phyloP scores from a whole-genome alignment of 164 flowering plant genomes.

The Dillenia turbinata region DNA sequence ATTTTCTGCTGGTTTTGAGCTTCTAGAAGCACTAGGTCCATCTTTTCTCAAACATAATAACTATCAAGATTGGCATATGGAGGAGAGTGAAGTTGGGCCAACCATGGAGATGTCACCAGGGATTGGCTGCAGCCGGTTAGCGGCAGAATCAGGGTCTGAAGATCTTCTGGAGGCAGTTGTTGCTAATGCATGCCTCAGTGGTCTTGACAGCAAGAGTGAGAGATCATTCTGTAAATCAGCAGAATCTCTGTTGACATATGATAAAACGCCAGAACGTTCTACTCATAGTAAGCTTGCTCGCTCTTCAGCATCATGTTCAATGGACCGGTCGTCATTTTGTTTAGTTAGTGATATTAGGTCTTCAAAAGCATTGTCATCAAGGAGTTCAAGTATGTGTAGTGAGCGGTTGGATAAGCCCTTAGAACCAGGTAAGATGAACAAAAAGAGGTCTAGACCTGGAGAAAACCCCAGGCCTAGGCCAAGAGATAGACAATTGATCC shows the following conservation, averaged over 20 bases:
- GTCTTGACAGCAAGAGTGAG: conserved; percentile 28
- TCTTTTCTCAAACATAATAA: conserved; percentile 31
- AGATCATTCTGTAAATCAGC: conserved; percentile 29
- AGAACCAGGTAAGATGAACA: conserved; percentile 40
- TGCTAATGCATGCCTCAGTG: conserved; percentile 34
- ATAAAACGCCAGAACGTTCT: conserved; percentile 32
- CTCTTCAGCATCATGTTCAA: conserved; percentile 31
- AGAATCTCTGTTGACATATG: conserved; percentile 42
- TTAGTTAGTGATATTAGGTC: conserved; percentile 28
- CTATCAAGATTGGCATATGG: conserved; percentile 22
- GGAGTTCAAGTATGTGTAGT: conserved; percentile 43
- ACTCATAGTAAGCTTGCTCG: conserved; percentile 20
- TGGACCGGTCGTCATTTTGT: conserved; percentile 19
- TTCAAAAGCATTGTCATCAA: conserved; percentile 40
- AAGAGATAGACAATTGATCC: conserved; percentile 80
- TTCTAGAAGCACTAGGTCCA: conserved; percentile 70
- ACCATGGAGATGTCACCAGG: conserved; percentile 31
- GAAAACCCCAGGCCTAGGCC: conserved; percentile 77
- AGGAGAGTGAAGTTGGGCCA: conserved; percentile 23
- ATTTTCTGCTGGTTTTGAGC: conserved; percentile 59
- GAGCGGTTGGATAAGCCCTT: conserved; percentile 40
- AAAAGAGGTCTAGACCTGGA: conserved; percentile 73
- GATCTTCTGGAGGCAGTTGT: conserved; percentile 70
- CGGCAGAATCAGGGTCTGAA: conserved; percentile 29
- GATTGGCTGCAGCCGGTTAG: conserved; percentile 27